Base-by-base conservation (phyloP, 2,329 filamentous ascomycete genomes). In the Byssothecium circinans region DNA sequence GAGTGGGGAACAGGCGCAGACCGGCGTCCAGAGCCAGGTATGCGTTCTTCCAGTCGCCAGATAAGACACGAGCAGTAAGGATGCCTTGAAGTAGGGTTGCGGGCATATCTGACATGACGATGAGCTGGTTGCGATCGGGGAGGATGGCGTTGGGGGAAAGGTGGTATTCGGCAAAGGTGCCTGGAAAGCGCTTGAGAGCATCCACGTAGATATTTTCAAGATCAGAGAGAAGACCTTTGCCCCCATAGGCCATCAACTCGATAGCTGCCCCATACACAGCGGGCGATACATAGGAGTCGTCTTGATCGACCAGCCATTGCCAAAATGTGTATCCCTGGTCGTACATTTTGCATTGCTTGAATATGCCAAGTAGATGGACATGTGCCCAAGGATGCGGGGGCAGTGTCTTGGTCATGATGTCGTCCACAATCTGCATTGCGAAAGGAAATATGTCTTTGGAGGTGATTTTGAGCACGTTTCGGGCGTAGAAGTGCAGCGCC, bases 11-110 rank as follows among this genome's bases (percentile, higher is more conserved):
- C 5, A 81, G 64, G 20, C 78, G 70, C 5, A 80, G 59, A 2
- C 69, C 67, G 8, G 75, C 75, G 56, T 81, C 79, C 2, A 81
- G 63, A 4, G 70, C 74, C 15, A 81, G 66, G 50, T 81, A 81
- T 1, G 78, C 75, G 8, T 68, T 71, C 30, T 64, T 70, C 65
- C 76, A 75, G 42, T 80, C 74, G 15, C 75, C 71, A 25, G 68
- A 58, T 4, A 75, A 56, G 2, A 79, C 50, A 34, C 78, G 72
- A 3, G 78, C 78, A 1, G 69, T 74, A 35, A 75, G 60, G 36
- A 81, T 79, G 5, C 75, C 75, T 51, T 77, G 74, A 2, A 81
- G 62, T 10, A 81, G 62, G 18, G 64, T 60, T 15, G 74, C 68
- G 2, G 74, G 72, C 10, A 78, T 64, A 19, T 70, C 72, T 15